phyloP scores from a whole-genome alignment of 176 grass and related monocot species.

The Poa annua region DNA sequence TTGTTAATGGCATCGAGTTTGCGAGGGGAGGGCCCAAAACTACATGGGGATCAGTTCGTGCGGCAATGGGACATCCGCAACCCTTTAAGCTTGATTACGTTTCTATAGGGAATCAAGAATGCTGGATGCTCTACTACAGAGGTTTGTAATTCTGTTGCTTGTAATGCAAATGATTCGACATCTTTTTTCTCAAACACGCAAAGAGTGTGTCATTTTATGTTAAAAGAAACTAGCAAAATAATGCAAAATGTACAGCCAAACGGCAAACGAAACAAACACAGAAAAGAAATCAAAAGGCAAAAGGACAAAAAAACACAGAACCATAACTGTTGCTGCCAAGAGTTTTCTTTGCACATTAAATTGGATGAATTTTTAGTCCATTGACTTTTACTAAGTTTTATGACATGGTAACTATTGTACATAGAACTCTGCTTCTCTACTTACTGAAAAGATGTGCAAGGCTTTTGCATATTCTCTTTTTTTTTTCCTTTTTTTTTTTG shows the following conservation, averaged over 20 bases:
- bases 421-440: not conserved
- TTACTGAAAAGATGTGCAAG: not conserved
- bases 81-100: slow-evolving; percentile 86
- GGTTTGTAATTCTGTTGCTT: slow-evolving; percentile 46
- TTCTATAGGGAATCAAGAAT: slow-evolving; percentile 91
- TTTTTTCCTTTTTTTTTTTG: too few species aligned
- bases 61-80: slow-evolving; percentile 80
- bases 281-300: not conserved
- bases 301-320: not conserved
- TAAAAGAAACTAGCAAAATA: not conserved
- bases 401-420: not conserved
- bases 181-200: not conserved
- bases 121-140: slow-evolving; percentile 80
- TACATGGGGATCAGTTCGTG: slow-evolving; percentile 81
- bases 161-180: not conserved
- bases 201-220: not conserved
- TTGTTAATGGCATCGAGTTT: slow-evolving; percentile 88
- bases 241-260: not conserved
- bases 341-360: slow-evolving; percentile 2
- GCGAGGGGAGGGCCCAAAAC: slow-evolving; percentile 66
- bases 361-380: not conserved
- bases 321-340: not conserved
- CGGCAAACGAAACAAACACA: not conserved
- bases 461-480: not conserved
- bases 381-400: not conserved